phyloP scores from a whole-genome alignment of 441 rosid genomes.

The Mallotus repandus region DNA sequence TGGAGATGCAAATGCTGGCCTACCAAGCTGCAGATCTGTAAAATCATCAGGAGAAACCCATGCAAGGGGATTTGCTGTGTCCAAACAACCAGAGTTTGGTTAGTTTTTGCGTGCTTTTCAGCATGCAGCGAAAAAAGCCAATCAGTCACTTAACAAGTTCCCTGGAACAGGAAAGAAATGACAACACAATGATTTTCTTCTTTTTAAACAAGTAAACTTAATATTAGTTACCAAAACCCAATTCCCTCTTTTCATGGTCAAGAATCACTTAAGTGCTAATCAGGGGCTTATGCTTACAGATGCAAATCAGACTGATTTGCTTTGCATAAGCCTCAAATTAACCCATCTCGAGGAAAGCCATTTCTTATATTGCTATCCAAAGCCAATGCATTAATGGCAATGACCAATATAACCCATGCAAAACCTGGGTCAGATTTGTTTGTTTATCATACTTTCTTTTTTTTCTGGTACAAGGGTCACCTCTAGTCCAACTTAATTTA shows the following conservation, averaged over 20 bases:
- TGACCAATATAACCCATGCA: neutral
- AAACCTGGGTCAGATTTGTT: neutral
- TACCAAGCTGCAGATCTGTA: slow-evolving; percentile 44
- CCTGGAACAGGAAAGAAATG: neutral
- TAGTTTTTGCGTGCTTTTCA: neutral
- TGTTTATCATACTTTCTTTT: neutral
- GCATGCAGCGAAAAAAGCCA: neutral
- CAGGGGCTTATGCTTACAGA: neutral
- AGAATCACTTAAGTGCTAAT: neutral
- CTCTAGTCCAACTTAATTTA: neutral
- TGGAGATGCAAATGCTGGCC: slow-evolving; percentile 36
- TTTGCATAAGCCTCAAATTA: neutral
- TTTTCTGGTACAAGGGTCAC: too few relatives aligned
- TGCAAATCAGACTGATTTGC: neutral
- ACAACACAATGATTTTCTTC: too few relatives aligned
- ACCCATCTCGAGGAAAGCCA: neutral
- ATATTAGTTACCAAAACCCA: neutral
- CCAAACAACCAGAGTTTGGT: slow-evolving; percentile 17
- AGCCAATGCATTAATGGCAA: neutral
- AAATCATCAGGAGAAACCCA: slow-evolving; percentile 48
- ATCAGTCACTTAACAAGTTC: neutral
- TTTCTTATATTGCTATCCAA: neutral
- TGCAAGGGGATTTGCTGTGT: slow-evolving; percentile 53
- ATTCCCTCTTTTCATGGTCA: neutral
- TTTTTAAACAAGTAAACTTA: neutral